Base-by-base conservation (phyloP, 2,329 filamentous ascomycete genomes). In the Sphaerulina musiva region DNA sequence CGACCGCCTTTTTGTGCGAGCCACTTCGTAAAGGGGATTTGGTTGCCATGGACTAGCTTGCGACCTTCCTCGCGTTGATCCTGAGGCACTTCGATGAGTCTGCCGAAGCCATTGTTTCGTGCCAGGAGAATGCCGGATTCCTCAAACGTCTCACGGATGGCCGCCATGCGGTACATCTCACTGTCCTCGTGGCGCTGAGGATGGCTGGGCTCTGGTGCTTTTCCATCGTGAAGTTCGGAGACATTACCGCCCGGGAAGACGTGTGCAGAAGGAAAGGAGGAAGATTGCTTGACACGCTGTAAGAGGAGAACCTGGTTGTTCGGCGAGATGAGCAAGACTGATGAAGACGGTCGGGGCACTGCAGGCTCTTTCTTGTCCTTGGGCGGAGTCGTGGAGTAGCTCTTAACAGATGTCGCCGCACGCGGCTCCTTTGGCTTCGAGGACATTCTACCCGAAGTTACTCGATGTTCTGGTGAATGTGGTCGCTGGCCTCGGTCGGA, bases 191-290 rank as follows among this genome's bases (percentile, higher is more conserved):
- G 90, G 10, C 85, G 74, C 8, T 71, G 73, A 0, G 75, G 70
- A 29, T 81, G 75, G 12, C 77, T 76, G 0, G 71, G 66, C 0
- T 72, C 70, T 0, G 81, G 77, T 10, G 78, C 73, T 17, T 70
- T 63, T 32, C 87, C 90, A 63, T 97, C 92, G 64, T 95, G 89
- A 17, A 80, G 80, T 0, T 80, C 71, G 10, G 89, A 86, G 20
- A 95, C 78, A 64, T 90, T 90, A 5, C 93, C 93, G 34, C 93
- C 93, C 0, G 93, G 92, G 62, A 98, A 98, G 57, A 98, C 93
- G 67, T 97, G 90, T 0, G 92, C 93, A 0, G 89, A 92, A 3
- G 92, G 82, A 66, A 96, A 97, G 2, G 90, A 86, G 1, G 81
- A 83, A 0, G 89, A 93, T 1, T 86, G 89, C 60, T 85, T 80